Percentiles rank a stretch among this genome's conserved stretches.
These are phyloP conservation scores for Aulographum hederae DNA, from an alignment of 2,329 filamentous ascomycete species.

Conservation along the genomic window DNA sequence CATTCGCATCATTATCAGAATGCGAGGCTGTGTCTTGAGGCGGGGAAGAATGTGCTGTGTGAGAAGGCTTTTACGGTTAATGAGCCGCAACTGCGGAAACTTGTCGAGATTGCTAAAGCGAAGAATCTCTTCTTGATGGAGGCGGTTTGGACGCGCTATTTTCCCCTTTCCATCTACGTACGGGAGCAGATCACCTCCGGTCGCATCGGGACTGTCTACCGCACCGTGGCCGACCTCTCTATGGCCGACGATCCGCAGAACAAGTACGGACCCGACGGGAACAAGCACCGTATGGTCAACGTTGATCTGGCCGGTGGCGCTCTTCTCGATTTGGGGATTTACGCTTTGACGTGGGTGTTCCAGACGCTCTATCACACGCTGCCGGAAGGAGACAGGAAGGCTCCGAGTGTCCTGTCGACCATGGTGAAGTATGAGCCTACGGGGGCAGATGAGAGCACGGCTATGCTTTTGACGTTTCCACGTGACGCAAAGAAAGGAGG, in stretches of 20 bases:
- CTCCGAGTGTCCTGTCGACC: conserved; percentile 48
- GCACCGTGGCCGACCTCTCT: conserved; percentile 38
- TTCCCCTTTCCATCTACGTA: conserved; percentile 63
- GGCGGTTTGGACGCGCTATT: conserved; percentile 78
- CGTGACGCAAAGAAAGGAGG: no score
- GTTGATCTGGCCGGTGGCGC: conserved; percentile 66
- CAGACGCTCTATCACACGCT: conserved; percentile 78
- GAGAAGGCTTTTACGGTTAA: conserved; percentile 85
- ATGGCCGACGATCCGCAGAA: conserved; percentile 43
- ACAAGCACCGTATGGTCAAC: conserved; percentile 65
- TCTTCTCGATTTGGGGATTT: conserved; percentile 72
- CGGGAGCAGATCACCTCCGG: conserved; percentile 43
- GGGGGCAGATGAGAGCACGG: conserved; percentile 62
- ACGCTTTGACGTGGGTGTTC: conserved; percentile 80
- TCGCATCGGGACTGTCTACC: conserved; percentile 35
- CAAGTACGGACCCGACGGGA: conserved; percentile 36
- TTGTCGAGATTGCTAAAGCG: conserved; percentile 51
- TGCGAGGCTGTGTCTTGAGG: conserved; percentile 63
- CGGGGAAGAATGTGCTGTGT: conserved; percentile 75
- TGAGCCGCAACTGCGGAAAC: conserved; percentile 53
- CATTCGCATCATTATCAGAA: conserved; percentile 92
- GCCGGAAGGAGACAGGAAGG: conserved; percentile 40
- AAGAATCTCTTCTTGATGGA: conserved; percentile 37
- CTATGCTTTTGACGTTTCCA: conserved; percentile 60
- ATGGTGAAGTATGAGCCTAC: conserved; percentile 56